Evolutionary conservation across 1,139 yeast genomes (phyloP).

Genomic region (Magnusiomyces magnusii): DNA sequence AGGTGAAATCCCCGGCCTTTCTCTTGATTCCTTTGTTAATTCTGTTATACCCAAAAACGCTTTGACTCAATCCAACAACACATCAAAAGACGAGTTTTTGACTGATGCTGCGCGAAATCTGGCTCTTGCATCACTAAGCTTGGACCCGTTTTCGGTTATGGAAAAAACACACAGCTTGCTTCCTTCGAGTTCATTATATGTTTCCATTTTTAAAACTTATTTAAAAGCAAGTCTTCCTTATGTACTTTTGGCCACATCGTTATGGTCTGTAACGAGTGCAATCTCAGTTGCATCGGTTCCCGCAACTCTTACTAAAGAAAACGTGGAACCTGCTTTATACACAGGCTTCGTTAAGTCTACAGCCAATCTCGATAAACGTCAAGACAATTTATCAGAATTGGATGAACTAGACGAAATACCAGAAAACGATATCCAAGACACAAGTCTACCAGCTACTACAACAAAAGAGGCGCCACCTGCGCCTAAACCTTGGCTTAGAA

Average conservation of each 20-base stretch:
- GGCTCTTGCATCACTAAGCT: conserved; percentile 38
- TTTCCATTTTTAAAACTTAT: conserved; percentile 53
- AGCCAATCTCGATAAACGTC: conserved; percentile 8
- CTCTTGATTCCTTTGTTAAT: conserved; percentile 24
- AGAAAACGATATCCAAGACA: too few species aligned
- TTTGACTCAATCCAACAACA: conserved; percentile 9
- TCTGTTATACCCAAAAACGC: conserved; percentile 10
- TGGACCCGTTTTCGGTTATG: conserved; percentile 36
- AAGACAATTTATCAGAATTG: too few species aligned
- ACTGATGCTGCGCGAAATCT: conserved; percentile 20
- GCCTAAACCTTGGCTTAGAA: conserved; percentile 67
- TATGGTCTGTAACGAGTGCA: conserved; percentile 6
- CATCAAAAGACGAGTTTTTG: conserved; percentile 11
- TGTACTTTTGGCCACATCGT: conserved; percentile 3
- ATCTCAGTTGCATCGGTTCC: conserved; percentile 6
- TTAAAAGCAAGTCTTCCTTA: neutral
- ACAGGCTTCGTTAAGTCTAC: neutral
- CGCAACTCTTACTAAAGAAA: conserved; percentile 6
- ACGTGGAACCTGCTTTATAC: conserved; percentile 3
- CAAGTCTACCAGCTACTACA: conserved; percentile 20
- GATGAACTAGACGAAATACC: too few species aligned
- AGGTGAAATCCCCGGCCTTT: conserved; percentile 35
- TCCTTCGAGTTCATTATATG: conserved; percentile 42
- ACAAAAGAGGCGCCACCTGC: conserved; percentile 32
- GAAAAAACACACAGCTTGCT: conserved; percentile 41